These are phyloP conservation scores for Metarhizium robertsii DNA, from an alignment of 2,329 filamentous ascomycete species.

Conservation along the genomic window DNA sequence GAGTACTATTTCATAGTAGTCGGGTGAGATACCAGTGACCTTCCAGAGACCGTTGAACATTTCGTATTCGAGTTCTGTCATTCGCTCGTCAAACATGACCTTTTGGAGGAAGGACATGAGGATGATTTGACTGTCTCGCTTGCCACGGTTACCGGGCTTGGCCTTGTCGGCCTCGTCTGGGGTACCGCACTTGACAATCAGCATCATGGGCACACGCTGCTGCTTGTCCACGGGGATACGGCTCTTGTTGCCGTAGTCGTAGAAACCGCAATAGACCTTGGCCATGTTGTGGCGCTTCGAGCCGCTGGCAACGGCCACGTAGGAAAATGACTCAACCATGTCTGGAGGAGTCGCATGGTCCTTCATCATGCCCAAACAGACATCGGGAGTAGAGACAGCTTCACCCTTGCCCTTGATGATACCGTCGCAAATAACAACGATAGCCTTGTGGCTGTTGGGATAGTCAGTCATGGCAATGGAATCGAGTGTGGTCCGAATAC, in stretches of 20 bases:
- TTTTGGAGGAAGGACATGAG: conserved; percentile 99
- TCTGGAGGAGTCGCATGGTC: conserved; percentile 73
- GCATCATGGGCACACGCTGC: conserved; percentile 95
- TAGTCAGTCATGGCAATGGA: conserved; percentile 97
- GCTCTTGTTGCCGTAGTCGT: conserved; percentile 83
- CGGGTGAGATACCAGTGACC: conserved; percentile 93
- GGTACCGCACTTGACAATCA: conserved; percentile 91
- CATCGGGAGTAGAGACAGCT: conserved; percentile 76
- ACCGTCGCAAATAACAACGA: conserved; percentile 93
- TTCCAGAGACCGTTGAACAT: conserved; percentile 99
- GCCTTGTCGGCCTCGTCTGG: conserved; percentile 70
- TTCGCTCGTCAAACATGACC: conserved; percentile 99
- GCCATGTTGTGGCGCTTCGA: conserved; percentile 99
- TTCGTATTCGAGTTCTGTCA: conserved; percentile 98
- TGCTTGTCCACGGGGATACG: conserved; percentile 76
- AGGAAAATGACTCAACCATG: conserved; percentile 84
- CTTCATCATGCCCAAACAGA: conserved; percentile 87
- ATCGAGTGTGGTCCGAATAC: conserved; percentile 86
- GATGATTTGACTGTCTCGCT: conserved; percentile 98
- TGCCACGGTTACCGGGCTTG: conserved; percentile 95
- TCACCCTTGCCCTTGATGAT: conserved; percentile 96
- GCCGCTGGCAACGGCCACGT: conserved; percentile 91
- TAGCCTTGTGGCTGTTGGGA: conserved; percentile 96
- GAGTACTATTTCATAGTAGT: conserved; percentile 95
- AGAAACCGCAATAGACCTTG: conserved; percentile 96